Conservation (phyloP, 2,329 filamentous ascomycete species). For the Calonectria naviculata region DNA sequence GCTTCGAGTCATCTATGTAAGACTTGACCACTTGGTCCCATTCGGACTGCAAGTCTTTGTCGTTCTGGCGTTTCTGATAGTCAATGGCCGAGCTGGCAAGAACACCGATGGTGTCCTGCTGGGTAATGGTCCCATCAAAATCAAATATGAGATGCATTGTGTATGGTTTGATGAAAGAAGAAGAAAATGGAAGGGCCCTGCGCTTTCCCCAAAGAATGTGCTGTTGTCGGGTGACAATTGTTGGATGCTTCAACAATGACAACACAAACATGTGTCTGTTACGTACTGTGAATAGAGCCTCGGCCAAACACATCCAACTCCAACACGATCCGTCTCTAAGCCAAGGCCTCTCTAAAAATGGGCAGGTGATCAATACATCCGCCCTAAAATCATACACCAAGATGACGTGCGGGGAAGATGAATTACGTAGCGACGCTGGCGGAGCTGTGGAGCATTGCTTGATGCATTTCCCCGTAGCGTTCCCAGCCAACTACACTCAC, state of each 20-base stretch:
- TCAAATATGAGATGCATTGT: slow-evolving; percentile 63
- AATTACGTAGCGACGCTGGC: slow-evolving; percentile 15
- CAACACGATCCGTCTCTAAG: not conserved
- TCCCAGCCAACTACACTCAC: not conserved
- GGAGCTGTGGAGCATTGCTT: slow-evolving; percentile 2
- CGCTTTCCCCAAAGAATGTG: not conserved
- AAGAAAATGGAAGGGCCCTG: not conserved
- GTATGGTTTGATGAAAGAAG: not conserved
- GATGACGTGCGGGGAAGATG: slow-evolving; percentile 22
- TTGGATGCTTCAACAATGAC: not conserved
- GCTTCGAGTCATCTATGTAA: slow-evolving; percentile 56
- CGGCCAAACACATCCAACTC: not conserved
- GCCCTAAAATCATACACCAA: not conserved
- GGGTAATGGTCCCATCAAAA: slow-evolving; percentile 70
- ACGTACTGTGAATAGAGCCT: not conserved
- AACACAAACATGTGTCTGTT: not conserved
- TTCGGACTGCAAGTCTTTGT: slow-evolving; percentile 46
- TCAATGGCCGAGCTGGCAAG: slow-evolving; percentile 58
- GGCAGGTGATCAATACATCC: slow-evolving; percentile 14
- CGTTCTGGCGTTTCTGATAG: slow-evolving; percentile 41
- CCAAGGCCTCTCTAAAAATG: not conserved
- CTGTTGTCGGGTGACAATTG: not conserved
- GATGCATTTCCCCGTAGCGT: not conserved
- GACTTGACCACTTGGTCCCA: slow-evolving; percentile 59
- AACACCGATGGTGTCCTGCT: slow-evolving; percentile 61